Base-by-base conservation (phyloP, 306 rosid genomes). In the Begonia masoniana region DNA sequence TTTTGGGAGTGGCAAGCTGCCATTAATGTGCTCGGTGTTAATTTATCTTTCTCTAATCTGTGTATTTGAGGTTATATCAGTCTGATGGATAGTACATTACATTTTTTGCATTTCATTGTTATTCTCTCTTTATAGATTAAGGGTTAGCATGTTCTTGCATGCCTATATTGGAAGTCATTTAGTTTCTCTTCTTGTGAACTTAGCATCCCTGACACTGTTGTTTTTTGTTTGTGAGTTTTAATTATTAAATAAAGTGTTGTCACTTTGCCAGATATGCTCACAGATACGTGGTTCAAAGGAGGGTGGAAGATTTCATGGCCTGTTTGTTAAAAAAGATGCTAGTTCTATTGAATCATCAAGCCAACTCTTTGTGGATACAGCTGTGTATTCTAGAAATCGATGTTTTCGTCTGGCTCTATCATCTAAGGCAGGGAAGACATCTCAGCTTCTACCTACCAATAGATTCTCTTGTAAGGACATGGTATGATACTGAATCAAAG, bases 371-470 rank as follows among this genome's bases (percentile, higher is more conserved):
- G 95, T 89, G 71, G 95, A 89, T 67, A 78, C 79, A 57, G 95
- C 95, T 51, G 95, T 89, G 19, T 89, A 89, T 78, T 41, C 95
- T 47, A 77, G 97, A 72, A 89, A 89, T 69, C 97, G 95, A 61
- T 80, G 89, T 58, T 89, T 89, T 68, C 95, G 95, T 43, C 67
- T 89, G 62, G 74, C 57, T 72, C 77, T 85, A 42, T 89, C 97
- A 60, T 89, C 97, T 42, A 89, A 89, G 78, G 95, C 97, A 23
- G 97, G 97, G 62, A 89, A 85, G 66, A 76, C 59, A 62, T 80
- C 95, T 19, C 74, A 82, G 67, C 97, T 89, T 63, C 72, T 82
- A 57, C 94, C 94, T 43, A 74, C 89, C 9, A 73, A 77, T 51
- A 78, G 87, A 52, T 77, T 61, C 59, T 77, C 72, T 68, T 71